These are phyloP conservation scores for Pisolithus sp. DNA, from an alignment of 768 basidiomycete genomes.

Conservation along the genomic window DNA sequence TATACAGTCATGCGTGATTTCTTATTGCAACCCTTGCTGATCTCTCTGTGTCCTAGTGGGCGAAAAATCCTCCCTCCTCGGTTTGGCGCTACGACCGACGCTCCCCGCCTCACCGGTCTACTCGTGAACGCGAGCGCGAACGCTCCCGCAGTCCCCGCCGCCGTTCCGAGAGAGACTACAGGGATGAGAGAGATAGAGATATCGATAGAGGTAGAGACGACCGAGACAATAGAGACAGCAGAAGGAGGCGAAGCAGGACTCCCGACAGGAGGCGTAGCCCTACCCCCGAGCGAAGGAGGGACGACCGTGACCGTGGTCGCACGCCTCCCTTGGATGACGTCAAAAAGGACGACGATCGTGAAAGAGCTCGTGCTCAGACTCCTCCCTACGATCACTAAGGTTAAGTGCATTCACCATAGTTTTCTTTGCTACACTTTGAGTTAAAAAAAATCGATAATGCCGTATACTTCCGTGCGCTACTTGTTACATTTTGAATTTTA, in stretches of 20 bases:
- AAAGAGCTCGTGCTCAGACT: constrained; percentile 42
- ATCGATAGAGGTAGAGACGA: constrained; percentile 38
- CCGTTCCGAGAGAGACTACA: constrained; percentile 26
- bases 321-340: constrained; percentile 42
- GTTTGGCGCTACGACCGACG: constrained; percentile 72
- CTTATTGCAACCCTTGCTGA: not conserved
- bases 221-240: constrained; percentile 29
- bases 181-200: constrained; percentile 33
- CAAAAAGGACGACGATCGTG: constrained; percentile 43
- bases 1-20: not conserved
- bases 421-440: not conserved
- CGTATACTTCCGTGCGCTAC: not conserved
- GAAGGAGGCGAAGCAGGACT: constrained; percentile 44
- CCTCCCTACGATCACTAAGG: constrained; percentile 54
- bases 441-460: not conserved
- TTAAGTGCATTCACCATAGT: not conserved
- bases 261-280: constrained; percentile 42
- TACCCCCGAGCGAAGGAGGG: constrained; percentile 37
- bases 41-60: constrained; percentile 45
- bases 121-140: constrained; percentile 37
- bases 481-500: not conserved
- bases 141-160: constrained; percentile 53
- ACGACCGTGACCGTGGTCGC: constrained; percentile 35
- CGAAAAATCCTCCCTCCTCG: constrained; percentile 77
- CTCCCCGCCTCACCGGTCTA: constrained; percentile 34